phyloP scores from a whole-genome alignment of 495 filamentous ascomycete species.

The Neurospora sp. region DNA sequence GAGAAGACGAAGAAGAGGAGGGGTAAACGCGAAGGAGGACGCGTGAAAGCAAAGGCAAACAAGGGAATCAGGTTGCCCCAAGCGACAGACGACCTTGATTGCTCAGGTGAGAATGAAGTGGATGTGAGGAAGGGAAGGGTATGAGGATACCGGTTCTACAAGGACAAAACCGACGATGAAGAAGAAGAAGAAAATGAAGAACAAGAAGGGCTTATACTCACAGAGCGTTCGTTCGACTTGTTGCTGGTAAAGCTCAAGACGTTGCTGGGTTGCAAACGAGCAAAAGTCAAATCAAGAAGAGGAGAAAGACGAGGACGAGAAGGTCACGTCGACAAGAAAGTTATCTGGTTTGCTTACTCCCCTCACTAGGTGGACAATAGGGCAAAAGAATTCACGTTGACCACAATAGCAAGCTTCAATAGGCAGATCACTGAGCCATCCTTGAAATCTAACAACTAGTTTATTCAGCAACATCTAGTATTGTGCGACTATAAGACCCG shows the following conservation, averaged over 20 bases:
- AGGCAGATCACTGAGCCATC: neutral
- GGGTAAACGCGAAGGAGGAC: neutral
- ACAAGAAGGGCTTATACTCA: neutral
- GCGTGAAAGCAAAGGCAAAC: neutral
- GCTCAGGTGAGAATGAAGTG: neutral
- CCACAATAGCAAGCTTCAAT: neutral
- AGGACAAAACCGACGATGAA: neutral
- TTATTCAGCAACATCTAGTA: neutral
- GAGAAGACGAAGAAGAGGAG: neutral
- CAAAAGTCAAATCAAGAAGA: neutral
- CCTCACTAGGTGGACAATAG: neutral
- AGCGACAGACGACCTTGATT: neutral
- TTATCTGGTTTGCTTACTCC: neutral
- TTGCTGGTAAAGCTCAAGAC: neutral
- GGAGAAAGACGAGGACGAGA: neutral
- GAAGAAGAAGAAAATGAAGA: neutral
- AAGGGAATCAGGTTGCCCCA: neutral
- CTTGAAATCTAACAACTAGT: neutral
- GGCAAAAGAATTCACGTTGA: neutral
- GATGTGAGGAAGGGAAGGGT: neutral
- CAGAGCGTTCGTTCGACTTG: neutral
- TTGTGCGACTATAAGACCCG: neutral
- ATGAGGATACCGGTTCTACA: neutral
- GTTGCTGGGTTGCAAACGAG: neutral
- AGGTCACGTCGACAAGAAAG: neutral